phyloP scores from a whole-genome alignment of 1,284 basidiomycete genomes.

The Pseudozyma hubeiensis region DNA sequence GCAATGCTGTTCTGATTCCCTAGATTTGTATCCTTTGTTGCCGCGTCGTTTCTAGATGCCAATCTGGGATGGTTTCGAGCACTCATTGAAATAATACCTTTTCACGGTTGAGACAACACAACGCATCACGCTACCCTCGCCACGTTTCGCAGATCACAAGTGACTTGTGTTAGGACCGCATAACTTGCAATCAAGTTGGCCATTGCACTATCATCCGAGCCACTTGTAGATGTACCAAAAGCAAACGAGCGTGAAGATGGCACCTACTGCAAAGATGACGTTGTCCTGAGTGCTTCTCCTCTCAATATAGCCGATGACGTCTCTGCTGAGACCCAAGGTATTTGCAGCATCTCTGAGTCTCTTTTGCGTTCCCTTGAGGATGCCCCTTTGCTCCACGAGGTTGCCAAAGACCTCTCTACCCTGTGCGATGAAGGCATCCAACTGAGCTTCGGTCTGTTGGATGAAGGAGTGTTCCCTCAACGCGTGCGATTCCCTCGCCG shows the following conservation, averaged over 20 bases:
- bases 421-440: slow-evolving; percentile 67
- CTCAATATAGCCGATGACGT: slow-evolving; percentile 67
- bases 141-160: no score
- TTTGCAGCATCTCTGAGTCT: slow-evolving; percentile 64
- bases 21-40: no score
- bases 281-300: slow-evolving; percentile 66
- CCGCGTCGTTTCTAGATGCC: no score
- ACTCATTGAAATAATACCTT: no score
- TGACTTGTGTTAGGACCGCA: no score
- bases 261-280: slow-evolving; percentile 64
- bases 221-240: slow-evolving; percentile 67
- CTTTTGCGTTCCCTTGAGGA: slow-evolving; percentile 64
- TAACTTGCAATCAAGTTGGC: no score
- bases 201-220: slow-evolving; percentile 43
- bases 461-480: slow-evolving; percentile 67
- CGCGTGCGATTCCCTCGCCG: slow-evolving; percentile 61
- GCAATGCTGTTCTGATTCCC: slow-evolving; percentile 1
- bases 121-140: no score
- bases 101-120: no score
- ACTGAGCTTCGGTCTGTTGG: slow-evolving; percentile 63
- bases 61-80: no score
- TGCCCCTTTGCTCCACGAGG: slow-evolving; percentile 65
- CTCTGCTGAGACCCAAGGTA: slow-evolving; percentile 64
- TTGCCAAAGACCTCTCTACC: slow-evolving; percentile 66
- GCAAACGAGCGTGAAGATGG: slow-evolving; percentile 63